Percentiles rank a stretch among this genome's conserved stretches.
Evolutionary conservation across 2,329 filamentous ascomycete species (phyloP).

Genomic region (Thelonectria discophora): DNA sequence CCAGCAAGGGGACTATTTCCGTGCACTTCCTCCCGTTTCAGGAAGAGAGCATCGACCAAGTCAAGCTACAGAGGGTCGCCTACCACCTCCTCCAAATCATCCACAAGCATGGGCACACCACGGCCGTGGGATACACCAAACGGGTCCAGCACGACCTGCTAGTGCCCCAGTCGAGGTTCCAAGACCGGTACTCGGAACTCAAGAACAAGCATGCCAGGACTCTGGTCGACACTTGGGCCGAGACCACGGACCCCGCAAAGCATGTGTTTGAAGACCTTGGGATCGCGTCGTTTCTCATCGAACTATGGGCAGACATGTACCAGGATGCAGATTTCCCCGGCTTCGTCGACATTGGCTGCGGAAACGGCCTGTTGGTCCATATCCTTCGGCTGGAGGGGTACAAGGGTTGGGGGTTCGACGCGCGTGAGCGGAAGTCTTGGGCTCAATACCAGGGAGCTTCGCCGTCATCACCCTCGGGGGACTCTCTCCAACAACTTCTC

Average conservation of each 20-base stretch:
- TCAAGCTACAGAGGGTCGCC: slow-evolving; percentile 71
- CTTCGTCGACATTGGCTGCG: slow-evolving; percentile 96
- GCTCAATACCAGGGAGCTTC: slow-evolving; percentile 64
- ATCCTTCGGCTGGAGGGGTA: slow-evolving; percentile 85
- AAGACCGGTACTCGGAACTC: slow-evolving; percentile 82
- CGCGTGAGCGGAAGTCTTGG: slow-evolving; percentile 87
- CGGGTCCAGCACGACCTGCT: slow-evolving; percentile 85
- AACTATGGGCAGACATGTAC: slow-evolving; percentile 91
- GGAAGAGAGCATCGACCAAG: slow-evolving; percentile 39
- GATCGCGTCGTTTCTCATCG: slow-evolving; percentile 91
- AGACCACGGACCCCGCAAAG: slow-evolving; percentile 86
- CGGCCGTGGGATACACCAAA: slow-evolving; percentile 75
- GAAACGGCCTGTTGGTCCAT: slow-evolving; percentile 89
- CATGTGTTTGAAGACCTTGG: slow-evolving; percentile 95
- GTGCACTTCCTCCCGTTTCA: slow-evolving; percentile 67
- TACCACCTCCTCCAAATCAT: slow-evolving; percentile 73
- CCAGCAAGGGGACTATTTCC: slow-evolving; percentile 60
- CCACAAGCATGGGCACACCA: slow-evolving; percentile 77
- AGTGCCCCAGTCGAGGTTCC: slow-evolving; percentile 78
- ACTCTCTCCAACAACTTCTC: slow-evolving; percentile 56
- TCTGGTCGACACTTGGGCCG: slow-evolving; percentile 81
- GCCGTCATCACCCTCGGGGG: slow-evolving; percentile 39
- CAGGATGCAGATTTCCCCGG: slow-evolving; percentile 71
- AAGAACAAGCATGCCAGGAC: slow-evolving; percentile 80
- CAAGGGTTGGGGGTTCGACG: slow-evolving; percentile 89